Evolutionary conservation across 164 flowering plant species (phyloP), one percentile per base, ranked within the genome.

Genomic region (Berberis vulgaris): DNA sequence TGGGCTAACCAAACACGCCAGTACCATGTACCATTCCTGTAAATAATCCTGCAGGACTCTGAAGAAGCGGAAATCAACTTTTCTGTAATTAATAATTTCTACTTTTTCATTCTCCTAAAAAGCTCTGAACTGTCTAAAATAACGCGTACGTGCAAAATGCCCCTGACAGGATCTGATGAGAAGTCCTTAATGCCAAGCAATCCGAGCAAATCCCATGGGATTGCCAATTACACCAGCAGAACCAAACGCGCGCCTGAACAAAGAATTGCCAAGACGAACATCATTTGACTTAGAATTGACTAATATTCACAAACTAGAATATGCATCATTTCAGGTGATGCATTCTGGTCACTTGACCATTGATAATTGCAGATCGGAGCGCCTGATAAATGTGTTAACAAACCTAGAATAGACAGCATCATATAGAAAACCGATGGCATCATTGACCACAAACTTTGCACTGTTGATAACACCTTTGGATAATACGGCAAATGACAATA

Each of bases 221-320:
- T 94, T 94, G 40, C 98, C 98, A 38, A 94, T 87, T 39, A 94
- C 95, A 68, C 98, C 97, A 77, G 96, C 98, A 71, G 98, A 94
- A 55, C 96, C 97, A 76, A 94, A 86, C 45, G 91, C 26, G 26
- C 26, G 26, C 83, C 98, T 93, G 82, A 66, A 75, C 60, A 64
- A 46, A 39, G 1, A 69, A 72, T 63, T 52, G 41, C 52, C 49
- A 54, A 59, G 57, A 41, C 46, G 55, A 7, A 64, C n/a, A 44
- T 7, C 47, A 43, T 50, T 13, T 49, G 41, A 38, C 40, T n/a
- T 45, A 59, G 45, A 9, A 43, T 2, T 5, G 26, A 26, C 26
- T 26, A 26, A 26, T 26, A 26, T 26, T 26, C 26, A 26, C 26
- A 26, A 26, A 26, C 26, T 26, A 26, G 26, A 26, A 26, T 26